phyloP scores from a whole-genome alignment of 192 early-diverging fungal genomes.

The Linnemannia elongata region DNA sequence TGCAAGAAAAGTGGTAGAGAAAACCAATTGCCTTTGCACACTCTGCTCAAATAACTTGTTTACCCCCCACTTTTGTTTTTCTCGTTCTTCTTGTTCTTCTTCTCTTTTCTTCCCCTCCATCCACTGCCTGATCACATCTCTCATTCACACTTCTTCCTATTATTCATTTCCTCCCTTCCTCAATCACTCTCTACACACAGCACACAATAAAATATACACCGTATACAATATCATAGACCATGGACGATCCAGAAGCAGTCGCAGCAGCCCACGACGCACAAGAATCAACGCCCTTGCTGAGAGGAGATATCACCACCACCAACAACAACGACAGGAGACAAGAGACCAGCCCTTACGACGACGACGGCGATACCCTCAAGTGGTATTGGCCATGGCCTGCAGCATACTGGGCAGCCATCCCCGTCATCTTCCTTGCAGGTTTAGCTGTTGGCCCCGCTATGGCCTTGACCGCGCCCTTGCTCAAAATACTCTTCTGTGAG shows the following conservation, averaged over 20 bases:
- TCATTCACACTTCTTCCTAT: neutral
- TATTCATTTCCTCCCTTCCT: neutral
- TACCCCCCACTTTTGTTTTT: too few species aligned
- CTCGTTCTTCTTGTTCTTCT: too few species aligned
- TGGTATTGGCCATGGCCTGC: slow-evolving; percentile 52
- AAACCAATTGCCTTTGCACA: too few species aligned
- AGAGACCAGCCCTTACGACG: neutral
- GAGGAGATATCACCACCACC: neutral
- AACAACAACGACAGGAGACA: too few species aligned
- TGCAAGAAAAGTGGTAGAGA: too few species aligned
- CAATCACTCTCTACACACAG: neutral
- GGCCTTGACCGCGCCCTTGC: slow-evolving; percentile 4
- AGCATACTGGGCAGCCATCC: slow-evolving; percentile 37
- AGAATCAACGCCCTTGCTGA: neutral
- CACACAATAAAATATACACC: too few species aligned
- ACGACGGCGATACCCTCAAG: neutral
- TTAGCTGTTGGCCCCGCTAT: slow-evolving; percentile 13
- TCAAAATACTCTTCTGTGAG: slow-evolving; percentile 43
- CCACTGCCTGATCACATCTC: too few species aligned
- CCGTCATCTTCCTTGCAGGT: slow-evolving; percentile 37
- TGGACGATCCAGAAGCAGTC: neutral
- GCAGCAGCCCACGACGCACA: neutral
- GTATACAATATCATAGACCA: neutral
- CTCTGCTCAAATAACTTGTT: too few species aligned
- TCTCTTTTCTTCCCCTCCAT: too few species aligned